Conservation (phyloP, 2,329 filamentous ascomycete genomes). For the Penicillium sp. region DNA sequence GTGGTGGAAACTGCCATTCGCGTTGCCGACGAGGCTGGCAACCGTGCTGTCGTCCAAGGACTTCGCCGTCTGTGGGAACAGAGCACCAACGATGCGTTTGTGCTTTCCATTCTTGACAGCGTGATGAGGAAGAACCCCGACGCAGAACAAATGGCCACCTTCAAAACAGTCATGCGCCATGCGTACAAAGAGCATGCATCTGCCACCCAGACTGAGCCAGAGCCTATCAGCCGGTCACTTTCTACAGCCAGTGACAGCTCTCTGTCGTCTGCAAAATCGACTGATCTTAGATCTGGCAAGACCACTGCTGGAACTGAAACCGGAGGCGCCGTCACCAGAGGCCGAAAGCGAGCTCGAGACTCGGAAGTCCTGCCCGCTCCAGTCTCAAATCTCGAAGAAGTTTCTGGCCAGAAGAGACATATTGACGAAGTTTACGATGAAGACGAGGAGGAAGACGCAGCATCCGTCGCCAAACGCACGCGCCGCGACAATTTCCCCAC, state of each 20-base stretch:
- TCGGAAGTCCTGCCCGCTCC: conserved; percentile 9
- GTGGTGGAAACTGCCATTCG: conserved; percentile 26
- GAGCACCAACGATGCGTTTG: conserved; percentile 27
- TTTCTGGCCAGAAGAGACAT: conserved; percentile 24
- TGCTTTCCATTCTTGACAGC: conserved; percentile 27
- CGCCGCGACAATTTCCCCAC: conserved; percentile 22
- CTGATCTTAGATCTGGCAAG: conserved; percentile 25
- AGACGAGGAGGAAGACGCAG: conserved; percentile 17
- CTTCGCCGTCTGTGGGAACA: conserved; percentile 27
- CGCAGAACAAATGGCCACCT: conserved; percentile 24
- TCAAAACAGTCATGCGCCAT: conserved; percentile 28
- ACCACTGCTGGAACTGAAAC: conserved; percentile 3
- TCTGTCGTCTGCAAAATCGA: conserved; percentile 37
- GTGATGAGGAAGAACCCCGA: conserved; percentile 26
- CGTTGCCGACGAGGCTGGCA: conserved; percentile 25
- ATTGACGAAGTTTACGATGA: conserved; percentile 28
- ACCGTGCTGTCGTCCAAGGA: conserved; percentile 26
- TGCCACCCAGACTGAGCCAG: conserved; percentile 8
- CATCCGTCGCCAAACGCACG: conserved; percentile 22
- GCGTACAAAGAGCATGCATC: conserved; percentile 22
- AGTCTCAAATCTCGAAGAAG: conserved; percentile 15
- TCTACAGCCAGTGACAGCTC: conserved; percentile 32
- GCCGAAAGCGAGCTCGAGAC: conserved; percentile 12
- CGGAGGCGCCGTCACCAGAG: conserved; percentile 11
- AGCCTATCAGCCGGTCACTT: conserved; percentile 18